Evolutionary conservation across 2,329 filamentous ascomycete species (phyloP).

Genomic region (Penicillium sp.): DNA sequence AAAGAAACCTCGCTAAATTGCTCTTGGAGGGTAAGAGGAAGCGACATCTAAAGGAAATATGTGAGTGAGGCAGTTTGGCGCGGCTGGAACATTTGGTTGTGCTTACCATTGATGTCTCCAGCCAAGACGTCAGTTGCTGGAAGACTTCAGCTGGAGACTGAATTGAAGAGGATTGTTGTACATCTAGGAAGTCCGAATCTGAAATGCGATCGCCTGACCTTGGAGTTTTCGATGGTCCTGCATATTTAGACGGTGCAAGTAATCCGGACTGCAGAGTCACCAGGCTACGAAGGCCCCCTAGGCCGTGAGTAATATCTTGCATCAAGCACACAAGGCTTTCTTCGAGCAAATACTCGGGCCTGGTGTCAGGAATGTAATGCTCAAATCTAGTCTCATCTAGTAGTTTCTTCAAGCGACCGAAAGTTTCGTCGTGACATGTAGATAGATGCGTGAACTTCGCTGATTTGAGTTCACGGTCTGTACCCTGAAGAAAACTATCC

Average conservation of each 20-base stretch:
- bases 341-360: conserved; percentile 76
- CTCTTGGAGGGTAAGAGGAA: not conserved
- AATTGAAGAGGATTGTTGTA: conserved; percentile 12
- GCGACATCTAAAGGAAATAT: not conserved
- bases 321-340: conserved; percentile 78
- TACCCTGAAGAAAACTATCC: conserved; percentile 77
- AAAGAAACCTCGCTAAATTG: not conserved
- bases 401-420: not conserved
- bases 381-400: not conserved
- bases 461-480: conserved; percentile 73
- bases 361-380: conserved; percentile 63
- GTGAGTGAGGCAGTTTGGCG: not conserved
- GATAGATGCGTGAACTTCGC: conserved; percentile 67
- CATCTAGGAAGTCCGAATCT: too few species aligned
- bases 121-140: not conserved
- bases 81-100: not conserved
- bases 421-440: conserved; percentile 37
- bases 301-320: conserved; percentile 79
- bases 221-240: not conserved
- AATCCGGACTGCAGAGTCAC: conserved; percentile 85
- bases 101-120: conserved; percentile 1
- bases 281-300: conserved; percentile 86
- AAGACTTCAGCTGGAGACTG: conserved; percentile 56
- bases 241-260: conserved; percentile 61
- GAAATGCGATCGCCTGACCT: too few species aligned